Evolutionary conservation across 805 yeast species (phyloP).

Genomic region (Suhomyces prunicola): DNA sequence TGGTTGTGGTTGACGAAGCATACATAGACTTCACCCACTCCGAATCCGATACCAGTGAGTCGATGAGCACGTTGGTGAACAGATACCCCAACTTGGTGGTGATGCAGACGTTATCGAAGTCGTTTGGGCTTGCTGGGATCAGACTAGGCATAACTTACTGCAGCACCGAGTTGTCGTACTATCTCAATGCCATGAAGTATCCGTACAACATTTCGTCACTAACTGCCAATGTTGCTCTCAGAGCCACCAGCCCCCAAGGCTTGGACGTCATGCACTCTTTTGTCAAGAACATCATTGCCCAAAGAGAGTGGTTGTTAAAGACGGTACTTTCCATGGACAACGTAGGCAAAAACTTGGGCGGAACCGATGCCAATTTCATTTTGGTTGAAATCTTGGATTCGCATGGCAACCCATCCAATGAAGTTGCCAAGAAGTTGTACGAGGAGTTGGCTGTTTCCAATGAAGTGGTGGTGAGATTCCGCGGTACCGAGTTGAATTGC

Average conservation of each 20-base stretch:
- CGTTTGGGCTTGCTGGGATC: constrained; percentile 95
- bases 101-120: constrained; percentile 87
- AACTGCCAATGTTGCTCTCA: constrained; percentile 69
- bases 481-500: constrained; percentile 91
- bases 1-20: constrained; percentile 91
- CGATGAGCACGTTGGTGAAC: constrained; percentile 75
- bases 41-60: constrained; percentile 41
- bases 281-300: constrained; percentile 48
- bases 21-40: constrained; percentile 73
- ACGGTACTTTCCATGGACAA: constrained; percentile 56
- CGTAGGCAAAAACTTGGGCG: constrained; percentile 76
- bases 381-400: constrained; percentile 66
- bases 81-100: constrained; percentile 81
- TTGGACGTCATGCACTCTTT: constrained; percentile 55
- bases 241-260: constrained; percentile 65
- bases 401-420: constrained; percentile 62
- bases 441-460: constrained; percentile 64
- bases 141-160: constrained; percentile 82
- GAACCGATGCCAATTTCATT: constrained; percentile 81
- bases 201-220: constrained; percentile 90
- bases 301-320: constrained; percentile 54
- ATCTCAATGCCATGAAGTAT: constrained; percentile 88
- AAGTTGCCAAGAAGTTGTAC: constrained; percentile 65
- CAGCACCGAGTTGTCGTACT: constrained; percentile 53
- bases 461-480: constrained; percentile 81